phyloP scores from a whole-genome alignment of 2,329 filamentous ascomycete genomes.

The Microcyclospora tardicrescens region DNA sequence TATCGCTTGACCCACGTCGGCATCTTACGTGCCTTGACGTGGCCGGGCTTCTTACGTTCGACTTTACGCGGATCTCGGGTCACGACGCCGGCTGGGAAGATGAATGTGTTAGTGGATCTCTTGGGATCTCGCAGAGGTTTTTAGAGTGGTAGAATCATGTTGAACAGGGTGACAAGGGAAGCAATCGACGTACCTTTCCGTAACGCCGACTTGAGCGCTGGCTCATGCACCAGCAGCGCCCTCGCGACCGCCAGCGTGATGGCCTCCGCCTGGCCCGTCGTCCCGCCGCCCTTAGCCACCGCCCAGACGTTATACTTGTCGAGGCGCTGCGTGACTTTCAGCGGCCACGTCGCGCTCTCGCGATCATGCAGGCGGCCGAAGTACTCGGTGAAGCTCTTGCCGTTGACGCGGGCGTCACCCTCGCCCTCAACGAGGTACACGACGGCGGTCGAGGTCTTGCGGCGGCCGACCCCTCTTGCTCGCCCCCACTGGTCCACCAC shows the following conservation, averaged over 20 bases:
- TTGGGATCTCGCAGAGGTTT: neutral
- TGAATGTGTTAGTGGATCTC: slow-evolving; percentile 28
- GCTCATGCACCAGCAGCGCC: slow-evolving; percentile 81
- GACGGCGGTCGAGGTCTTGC: slow-evolving; percentile 75
- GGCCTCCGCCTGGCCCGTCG: slow-evolving; percentile 90
- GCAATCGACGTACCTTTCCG: slow-evolving; percentile 60
- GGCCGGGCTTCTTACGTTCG: slow-evolving; percentile 95
- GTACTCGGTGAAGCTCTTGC: slow-evolving; percentile 64
- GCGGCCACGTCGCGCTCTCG: slow-evolving; percentile 83
- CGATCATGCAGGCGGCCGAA: slow-evolving; percentile 87
- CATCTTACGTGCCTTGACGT: slow-evolving; percentile 94
- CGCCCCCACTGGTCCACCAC: slow-evolving; percentile 65
- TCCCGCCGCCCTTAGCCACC: slow-evolving; percentile 69
- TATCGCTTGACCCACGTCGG: slow-evolving; percentile 90
- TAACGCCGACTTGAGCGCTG: slow-evolving; percentile 73
- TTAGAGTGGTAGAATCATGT: too few relatives aligned
- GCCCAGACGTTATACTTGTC: slow-evolving; percentile 98
- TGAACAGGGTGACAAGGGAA: neutral
- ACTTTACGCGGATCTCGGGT: slow-evolving; percentile 84
- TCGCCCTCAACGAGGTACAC: slow-evolving; percentile 87
- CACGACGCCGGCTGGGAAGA: slow-evolving; percentile 65
- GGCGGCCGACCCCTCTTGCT: slow-evolving; percentile 65
- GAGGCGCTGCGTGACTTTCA: slow-evolving; percentile 67
- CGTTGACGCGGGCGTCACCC: slow-evolving; percentile 81
- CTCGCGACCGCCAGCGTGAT: slow-evolving; percentile 82